phyloP scores from a whole-genome alignment of 1,139 yeast species.

The Candida sanyaensis region DNA sequence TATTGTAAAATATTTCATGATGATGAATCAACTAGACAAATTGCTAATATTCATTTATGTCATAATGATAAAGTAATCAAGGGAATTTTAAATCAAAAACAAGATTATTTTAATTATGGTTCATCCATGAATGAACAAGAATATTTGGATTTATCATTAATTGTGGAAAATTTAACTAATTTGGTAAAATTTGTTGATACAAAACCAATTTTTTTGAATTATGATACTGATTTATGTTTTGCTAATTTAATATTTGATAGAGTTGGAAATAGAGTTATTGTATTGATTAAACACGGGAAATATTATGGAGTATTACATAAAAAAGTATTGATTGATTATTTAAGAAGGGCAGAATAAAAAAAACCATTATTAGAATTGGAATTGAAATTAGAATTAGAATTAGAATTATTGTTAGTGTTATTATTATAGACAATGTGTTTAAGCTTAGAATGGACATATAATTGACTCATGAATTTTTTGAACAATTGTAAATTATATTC shows the following conservation, averaged over 20 bases:
- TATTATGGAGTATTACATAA: constrained; percentile 58
- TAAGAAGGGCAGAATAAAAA: constrained; percentile 21
- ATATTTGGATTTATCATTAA: constrained; percentile 15
- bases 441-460: constrained; percentile 13
- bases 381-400: neutral
- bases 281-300: constrained; percentile 50
- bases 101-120: constrained; percentile 27
- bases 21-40: constrained; percentile 10
- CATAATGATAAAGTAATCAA: constrained; percentile 17
- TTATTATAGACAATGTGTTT: constrained; percentile 9
- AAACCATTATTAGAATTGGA: neutral
- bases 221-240: constrained; percentile 52
- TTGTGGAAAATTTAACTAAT: constrained; percentile 36
- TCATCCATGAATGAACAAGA: constrained; percentile 17
- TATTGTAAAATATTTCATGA: constrained; percentile 28
- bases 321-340: constrained; percentile 53
- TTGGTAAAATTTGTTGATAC: constrained; percentile 46
- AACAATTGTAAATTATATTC: constrained; percentile 14
- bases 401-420: no score
- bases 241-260: constrained; percentile 58
- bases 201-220: constrained; percentile 52
- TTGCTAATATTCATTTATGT: constrained; percentile 7
- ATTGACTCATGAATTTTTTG: constrained; percentile 9
- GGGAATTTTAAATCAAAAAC: constrained; percentile 7
- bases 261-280: constrained; percentile 55